Evolutionary conservation across 495 filamentous ascomycete species (phyloP).

Genomic region (Annulohypoxylon maeteangense): DNA sequence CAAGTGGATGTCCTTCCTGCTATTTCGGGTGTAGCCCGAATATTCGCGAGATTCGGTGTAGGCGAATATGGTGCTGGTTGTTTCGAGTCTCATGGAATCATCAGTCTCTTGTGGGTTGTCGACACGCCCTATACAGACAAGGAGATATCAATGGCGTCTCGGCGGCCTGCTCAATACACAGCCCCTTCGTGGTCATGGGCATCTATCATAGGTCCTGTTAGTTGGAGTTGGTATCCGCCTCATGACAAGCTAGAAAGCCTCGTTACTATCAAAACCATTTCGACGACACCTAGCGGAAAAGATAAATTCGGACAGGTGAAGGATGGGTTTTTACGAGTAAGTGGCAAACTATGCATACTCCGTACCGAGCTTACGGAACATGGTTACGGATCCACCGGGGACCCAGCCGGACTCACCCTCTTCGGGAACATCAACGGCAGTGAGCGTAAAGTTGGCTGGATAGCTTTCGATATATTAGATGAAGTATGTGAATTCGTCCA

Average conservation of each 20-base stretch:
- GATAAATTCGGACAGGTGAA: background rate
- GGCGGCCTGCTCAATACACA: background rate
- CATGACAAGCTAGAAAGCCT: background rate
- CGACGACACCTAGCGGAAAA: background rate
- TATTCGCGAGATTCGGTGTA: background rate
- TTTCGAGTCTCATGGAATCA: background rate
- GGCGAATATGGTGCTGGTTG: background rate
- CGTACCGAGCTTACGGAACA: background rate
- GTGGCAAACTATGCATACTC: background rate
- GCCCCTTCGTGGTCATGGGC: slow-evolving; percentile 1
- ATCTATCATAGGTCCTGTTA: background rate
- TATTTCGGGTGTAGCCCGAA: background rate
- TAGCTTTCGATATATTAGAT: background rate
- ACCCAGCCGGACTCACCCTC: background rate
- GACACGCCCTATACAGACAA: background rate
- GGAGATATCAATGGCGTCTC: background rate
- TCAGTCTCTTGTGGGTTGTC: background rate
- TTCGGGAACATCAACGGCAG: background rate
- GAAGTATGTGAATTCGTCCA: background rate
- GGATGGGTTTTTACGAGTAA: background rate
- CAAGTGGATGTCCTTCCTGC: background rate
- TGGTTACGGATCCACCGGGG: background rate
- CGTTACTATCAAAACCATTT: background rate
- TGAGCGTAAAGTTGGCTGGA: background rate
- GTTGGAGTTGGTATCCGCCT: slow-evolving; percentile 3